These are phyloP conservation scores for Cercophora newfieldiana DNA, from an alignment of 495 filamentous ascomycete genomes.

Conservation along the genomic window DNA sequence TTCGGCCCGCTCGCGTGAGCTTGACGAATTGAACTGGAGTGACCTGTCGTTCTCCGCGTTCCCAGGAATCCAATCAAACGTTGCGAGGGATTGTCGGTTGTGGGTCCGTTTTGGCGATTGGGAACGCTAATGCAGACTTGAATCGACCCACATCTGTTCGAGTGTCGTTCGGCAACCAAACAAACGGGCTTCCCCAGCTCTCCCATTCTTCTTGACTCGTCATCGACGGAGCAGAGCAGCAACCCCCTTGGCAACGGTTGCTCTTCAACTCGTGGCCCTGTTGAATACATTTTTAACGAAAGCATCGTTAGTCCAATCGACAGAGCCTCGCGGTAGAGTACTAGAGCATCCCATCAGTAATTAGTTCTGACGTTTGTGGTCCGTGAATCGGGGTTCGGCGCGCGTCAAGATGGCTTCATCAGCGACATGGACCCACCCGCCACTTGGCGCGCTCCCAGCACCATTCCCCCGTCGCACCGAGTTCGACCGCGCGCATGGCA, in stretches of 20 bases:
- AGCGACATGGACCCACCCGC: not conserved
- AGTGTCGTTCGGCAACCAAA: not conserved
- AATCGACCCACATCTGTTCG: not conserved
- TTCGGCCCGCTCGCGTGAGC: not conserved
- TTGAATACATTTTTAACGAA: too few relatives aligned
- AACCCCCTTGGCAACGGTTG: too few relatives aligned
- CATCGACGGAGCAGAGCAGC: too few relatives aligned
- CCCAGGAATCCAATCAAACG: not conserved
- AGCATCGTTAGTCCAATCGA: too few relatives aligned
- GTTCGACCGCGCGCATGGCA: not conserved
- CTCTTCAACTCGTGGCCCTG: too few relatives aligned
- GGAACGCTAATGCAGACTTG: not conserved
- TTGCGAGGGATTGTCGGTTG: not conserved
- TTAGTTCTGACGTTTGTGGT: too few relatives aligned
- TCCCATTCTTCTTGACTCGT: not conserved
- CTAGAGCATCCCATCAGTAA: too few relatives aligned
- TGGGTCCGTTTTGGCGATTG: not conserved
- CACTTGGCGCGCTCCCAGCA: not conserved
- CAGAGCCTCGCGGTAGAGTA: too few relatives aligned
- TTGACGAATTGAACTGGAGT: not conserved
- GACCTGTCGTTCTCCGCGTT: not conserved
- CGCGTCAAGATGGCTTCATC: not conserved
- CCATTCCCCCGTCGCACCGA: too few relatives aligned
- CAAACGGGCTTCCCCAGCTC: not conserved
- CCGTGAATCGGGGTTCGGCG: too few relatives aligned